phyloP scores from a whole-genome alignment of 2,329 filamentous ascomycete species.

The Fusarium proliferatum region DNA sequence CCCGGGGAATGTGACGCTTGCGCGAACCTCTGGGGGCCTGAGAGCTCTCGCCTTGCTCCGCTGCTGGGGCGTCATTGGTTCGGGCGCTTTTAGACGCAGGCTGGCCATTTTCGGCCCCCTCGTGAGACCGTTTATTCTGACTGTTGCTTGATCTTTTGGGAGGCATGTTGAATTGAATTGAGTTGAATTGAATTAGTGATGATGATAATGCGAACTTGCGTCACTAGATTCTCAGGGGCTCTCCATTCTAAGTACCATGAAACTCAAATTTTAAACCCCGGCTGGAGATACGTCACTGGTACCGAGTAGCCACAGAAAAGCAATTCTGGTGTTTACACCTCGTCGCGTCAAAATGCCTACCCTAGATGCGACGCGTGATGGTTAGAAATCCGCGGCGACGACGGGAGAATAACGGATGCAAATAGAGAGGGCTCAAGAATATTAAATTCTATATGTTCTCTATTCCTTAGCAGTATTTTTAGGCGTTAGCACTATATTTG shows the following conservation, averaged over 20 bases:
- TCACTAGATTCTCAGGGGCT: not conserved
- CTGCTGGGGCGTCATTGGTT: not conserved
- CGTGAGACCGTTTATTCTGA: conserved; percentile 3
- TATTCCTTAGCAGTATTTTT: too few relatives aligned
- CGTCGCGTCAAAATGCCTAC: not conserved
- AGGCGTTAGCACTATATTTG: too few relatives aligned
- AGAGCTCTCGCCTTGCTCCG: not conserved
- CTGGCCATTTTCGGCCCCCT: not conserved
- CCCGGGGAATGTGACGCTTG: conserved; percentile 15
- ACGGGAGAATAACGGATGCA: too few relatives aligned
- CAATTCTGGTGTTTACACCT: too few relatives aligned
- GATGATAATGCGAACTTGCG: not conserved
- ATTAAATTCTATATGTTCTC: too few relatives aligned
- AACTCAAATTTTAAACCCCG: too few relatives aligned
- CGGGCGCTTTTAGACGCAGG: conserved; percentile 9
- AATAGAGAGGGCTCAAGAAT: too few relatives aligned
- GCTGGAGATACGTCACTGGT: too few relatives aligned
- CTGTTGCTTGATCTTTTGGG: not conserved
- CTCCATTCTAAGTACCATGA: not conserved
- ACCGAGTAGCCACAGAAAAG: too few relatives aligned
- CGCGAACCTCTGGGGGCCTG: not conserved
- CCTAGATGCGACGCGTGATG: not conserved
- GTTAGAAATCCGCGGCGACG: too few relatives aligned
- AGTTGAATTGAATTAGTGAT: not conserved
- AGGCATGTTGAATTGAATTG: not conserved